Base-by-base conservation (phyloP, 225 moss, liverwort and hornwort genomes). In the Thuidium tamariscinum region DNA sequence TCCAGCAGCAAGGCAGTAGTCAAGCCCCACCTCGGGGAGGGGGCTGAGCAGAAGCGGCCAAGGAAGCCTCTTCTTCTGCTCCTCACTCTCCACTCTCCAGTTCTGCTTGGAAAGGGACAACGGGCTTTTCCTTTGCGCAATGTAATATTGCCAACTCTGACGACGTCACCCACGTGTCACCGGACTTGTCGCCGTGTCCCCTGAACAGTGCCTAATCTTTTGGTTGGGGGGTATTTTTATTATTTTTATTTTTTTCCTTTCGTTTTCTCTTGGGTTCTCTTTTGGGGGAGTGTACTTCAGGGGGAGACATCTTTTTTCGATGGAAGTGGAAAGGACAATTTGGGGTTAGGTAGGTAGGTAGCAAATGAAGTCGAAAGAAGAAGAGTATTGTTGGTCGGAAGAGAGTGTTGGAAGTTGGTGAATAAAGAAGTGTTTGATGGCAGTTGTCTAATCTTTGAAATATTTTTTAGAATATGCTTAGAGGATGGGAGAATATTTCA, bases 401-500 rank as follows among this genome's bases (percentile, higher is more conserved):
- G 37, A 36, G 19, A 66, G 22, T 60, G 12, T 12, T 11, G 36
- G n/a, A n/a, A n/a, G n/a, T n/a, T 74, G 8, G 18, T 3, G 22
- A 37, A 16, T 25, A 25, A 7, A 37, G 6, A 54, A 76, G 26
- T n/a, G 7, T 16, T 37, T 7, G 4, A 16, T 17, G 55, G 37
- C 0, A 20, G 6, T 18, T 10, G 4, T 13, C 12, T 4, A 22
- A n/a, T 52, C n/a, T 36, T 9, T 14, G 3, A 22, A 9, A 75
- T 0, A 5, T 23, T 54, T 15, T 7, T 51, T 34, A 74, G 51
- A 0, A 1, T 74, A 51, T 34, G 3, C 23, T 54, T 15, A 20
- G 14, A 7, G 0, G 0, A 8, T 13, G 0, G 3, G 5, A 0
- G 14, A 3, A 16, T 36, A 54, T 54, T 0, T 36, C 5, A 16